Conservation (phyloP, 306 rosid species). For the Corylus avellana region DNA sequence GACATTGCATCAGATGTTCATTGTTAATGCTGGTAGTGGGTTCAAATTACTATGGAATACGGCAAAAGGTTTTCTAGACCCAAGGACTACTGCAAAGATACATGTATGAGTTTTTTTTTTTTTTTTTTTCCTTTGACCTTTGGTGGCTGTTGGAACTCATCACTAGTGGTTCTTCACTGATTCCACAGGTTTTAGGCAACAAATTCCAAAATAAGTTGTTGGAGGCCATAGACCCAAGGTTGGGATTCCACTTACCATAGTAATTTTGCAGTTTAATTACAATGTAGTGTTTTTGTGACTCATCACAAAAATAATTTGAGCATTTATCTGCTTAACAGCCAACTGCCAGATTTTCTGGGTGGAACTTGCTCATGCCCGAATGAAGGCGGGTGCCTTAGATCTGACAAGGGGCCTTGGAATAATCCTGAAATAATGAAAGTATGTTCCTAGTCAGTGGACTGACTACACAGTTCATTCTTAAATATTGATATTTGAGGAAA, state of each 20-base stretch:
- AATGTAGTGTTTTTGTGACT: slow-evolving; percentile 17
- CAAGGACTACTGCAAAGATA: slow-evolving; percentile 91
- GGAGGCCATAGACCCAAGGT: slow-evolving; percentile 88
- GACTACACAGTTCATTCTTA: slow-evolving; percentile 18
- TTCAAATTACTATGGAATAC: slow-evolving; percentile 88
- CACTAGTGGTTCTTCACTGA: slow-evolving; percentile 26
- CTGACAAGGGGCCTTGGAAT: slow-evolving; percentile 96
- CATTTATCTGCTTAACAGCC: slow-evolving; percentile 52
- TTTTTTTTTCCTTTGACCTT: slow-evolving; percentile 30
- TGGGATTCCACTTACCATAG: slow-evolving; percentile 24
- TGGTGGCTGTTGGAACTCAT: slow-evolving; percentile 22
- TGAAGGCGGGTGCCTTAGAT: slow-evolving; percentile 86
- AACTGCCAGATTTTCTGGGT: slow-evolving; percentile 92
- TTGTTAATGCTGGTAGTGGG: slow-evolving; percentile 93
- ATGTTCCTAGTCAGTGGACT: slow-evolving; percentile 36
- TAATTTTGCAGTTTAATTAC: slow-evolving; percentile 24
- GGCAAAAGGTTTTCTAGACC: slow-evolving; percentile 88
- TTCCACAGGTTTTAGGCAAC: slow-evolving; percentile 81
- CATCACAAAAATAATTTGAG: slow-evolving; percentile 17
- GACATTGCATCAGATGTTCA: slow-evolving; percentile 95
- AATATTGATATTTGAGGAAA: slow-evolving; percentile 9
- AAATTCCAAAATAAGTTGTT: slow-evolving; percentile 63
- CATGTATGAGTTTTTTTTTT: slow-evolving; percentile 46
- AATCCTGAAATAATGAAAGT: slow-evolving; percentile 84
- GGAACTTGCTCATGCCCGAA: slow-evolving; percentile 86